Evolutionary conservation across 805 yeast genomes (phyloP).

Genomic region (Barnettozyma sucrosica): DNA sequence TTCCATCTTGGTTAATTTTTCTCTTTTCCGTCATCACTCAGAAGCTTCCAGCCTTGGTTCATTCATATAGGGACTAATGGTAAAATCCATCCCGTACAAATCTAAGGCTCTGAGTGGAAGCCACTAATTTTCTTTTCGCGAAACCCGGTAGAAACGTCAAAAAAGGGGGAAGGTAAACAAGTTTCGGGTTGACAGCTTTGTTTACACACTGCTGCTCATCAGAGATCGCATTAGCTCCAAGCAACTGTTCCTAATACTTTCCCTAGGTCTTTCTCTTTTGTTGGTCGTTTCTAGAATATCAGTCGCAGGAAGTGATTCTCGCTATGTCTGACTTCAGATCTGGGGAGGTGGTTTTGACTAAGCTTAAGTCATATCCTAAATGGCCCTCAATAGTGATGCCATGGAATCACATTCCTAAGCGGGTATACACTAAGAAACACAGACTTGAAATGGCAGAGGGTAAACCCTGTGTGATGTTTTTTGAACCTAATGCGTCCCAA

Average conservation of each 20-base stretch:
- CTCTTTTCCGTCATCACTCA: not conserved
- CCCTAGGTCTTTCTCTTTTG: not conserved
- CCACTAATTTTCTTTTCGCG: not conserved
- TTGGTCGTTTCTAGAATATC: no score
- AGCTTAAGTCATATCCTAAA: slow-evolving; percentile 39
- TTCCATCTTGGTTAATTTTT: not conserved
- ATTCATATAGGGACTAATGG: not conserved
- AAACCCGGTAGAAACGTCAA: not conserved
- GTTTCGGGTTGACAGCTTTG: not conserved
- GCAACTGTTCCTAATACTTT: not conserved
- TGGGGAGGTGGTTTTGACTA: slow-evolving; percentile 38
- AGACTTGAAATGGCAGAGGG: not conserved
- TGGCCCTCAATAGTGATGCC: slow-evolving; percentile 44
- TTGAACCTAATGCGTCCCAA: not conserved
- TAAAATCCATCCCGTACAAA: not conserved
- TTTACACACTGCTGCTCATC: not conserved
- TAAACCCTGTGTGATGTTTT: slow-evolving; percentile 1
- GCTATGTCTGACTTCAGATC: slow-evolving; percentile 6
- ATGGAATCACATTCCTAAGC: not conserved
- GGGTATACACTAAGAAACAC: not conserved
- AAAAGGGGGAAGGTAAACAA: not conserved
- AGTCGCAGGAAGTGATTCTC: not conserved
- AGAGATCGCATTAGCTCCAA: not conserved
- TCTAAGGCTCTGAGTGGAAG: not conserved
- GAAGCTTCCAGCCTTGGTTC: not conserved